Conservation (phyloP, 257 asterid species). For the Petunia secreta region DNA sequence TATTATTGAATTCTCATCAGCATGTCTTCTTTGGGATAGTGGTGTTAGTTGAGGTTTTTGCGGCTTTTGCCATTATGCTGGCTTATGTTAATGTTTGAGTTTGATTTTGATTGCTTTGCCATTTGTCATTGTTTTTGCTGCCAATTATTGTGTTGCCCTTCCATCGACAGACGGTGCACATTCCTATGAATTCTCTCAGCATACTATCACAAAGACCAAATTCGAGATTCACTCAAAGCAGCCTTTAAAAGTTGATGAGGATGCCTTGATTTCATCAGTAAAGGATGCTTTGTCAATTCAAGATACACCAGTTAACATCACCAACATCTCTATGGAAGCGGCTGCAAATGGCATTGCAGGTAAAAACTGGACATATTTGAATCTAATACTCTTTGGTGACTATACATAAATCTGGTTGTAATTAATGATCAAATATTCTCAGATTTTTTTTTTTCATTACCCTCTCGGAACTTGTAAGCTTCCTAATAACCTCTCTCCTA, state of each 20-base stretch:
- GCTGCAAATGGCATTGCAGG: constrained; percentile 29
- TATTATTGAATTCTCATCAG: not conserved
- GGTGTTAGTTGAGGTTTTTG: constrained; percentile 8
- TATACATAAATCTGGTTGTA: constrained; percentile 19
- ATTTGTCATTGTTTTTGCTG: not conserved
- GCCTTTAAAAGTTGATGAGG: constrained; percentile 35
- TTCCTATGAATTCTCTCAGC: constrained; percentile 46
- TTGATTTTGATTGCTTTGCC: not conserved
- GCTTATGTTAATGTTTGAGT: constrained; percentile 4
- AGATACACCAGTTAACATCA: constrained; percentile 34
- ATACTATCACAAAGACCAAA: constrained; percentile 37
- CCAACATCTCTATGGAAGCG: constrained; percentile 27
- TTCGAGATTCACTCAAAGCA: constrained; percentile 47
- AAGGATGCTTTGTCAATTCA: constrained; percentile 38
- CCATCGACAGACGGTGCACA: constrained; percentile 46
- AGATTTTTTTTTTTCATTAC: not conserved
- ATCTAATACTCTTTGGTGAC: not conserved
- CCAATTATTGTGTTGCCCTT: constrained; percentile 16
- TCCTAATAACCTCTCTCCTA: not conserved
- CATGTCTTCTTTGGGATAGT: not conserved
- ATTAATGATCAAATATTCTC: not conserved
- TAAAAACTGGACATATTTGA: constrained; percentile 24
- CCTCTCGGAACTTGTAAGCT: not conserved
- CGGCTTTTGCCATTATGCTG: not conserved
- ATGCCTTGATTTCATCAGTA: constrained; percentile 27